These are phyloP conservation scores for Sporothrix euskadiensis DNA, from an alignment of 2,329 filamentous ascomycete species.

Conservation along the genomic window DNA sequence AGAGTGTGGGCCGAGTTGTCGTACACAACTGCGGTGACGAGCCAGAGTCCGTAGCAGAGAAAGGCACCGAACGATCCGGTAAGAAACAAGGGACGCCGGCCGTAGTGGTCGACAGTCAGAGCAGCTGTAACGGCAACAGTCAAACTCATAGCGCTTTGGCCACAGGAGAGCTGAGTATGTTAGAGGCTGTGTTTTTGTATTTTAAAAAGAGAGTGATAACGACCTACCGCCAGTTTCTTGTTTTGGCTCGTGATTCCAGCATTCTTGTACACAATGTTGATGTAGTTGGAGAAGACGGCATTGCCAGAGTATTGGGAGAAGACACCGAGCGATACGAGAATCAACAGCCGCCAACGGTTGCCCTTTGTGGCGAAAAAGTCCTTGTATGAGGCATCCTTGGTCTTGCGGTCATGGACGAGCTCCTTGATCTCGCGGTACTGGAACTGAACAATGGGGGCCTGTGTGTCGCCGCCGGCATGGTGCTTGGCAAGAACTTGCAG, in stretches of 20 bases:
- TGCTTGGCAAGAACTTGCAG: conserved; percentile 59
- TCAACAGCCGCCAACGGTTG: conserved; percentile 63
- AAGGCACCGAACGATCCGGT: conserved; percentile 51
- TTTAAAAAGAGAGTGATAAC: not conserved
- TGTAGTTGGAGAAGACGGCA: conserved; percentile 67
- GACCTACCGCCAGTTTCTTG: conserved; percentile 53
- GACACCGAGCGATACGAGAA: conserved; percentile 63
- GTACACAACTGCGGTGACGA: conserved; percentile 54
- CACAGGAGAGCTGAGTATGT: conserved; percentile 42
- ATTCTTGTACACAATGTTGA: conserved; percentile 61
- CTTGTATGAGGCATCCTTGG: conserved; percentile 55
- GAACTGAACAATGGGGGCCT: conserved; percentile 63
- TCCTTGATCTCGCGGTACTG: conserved; percentile 67
- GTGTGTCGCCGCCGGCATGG: conserved; percentile 58
- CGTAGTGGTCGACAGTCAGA: conserved; percentile 51
- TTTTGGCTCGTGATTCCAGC: conserved; percentile 60
- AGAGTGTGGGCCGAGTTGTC: conserved; percentile 43
- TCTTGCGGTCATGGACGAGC: conserved; percentile 60
- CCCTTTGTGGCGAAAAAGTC: conserved; percentile 64
- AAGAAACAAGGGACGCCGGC: conserved; percentile 57
- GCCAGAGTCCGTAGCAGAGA: conserved; percentile 52
- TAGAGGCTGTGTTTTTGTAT: not conserved
- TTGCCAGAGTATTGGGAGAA: conserved; percentile 70
- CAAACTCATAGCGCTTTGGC: conserved; percentile 60
- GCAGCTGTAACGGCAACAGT: conserved; percentile 57